Percentiles rank a stretch among this genome's conserved stretches.
Evolutionary conservation across 2,329 filamentous ascomycete genomes (phyloP).

Genomic region (Albophoma yamanashiensis): DNA sequence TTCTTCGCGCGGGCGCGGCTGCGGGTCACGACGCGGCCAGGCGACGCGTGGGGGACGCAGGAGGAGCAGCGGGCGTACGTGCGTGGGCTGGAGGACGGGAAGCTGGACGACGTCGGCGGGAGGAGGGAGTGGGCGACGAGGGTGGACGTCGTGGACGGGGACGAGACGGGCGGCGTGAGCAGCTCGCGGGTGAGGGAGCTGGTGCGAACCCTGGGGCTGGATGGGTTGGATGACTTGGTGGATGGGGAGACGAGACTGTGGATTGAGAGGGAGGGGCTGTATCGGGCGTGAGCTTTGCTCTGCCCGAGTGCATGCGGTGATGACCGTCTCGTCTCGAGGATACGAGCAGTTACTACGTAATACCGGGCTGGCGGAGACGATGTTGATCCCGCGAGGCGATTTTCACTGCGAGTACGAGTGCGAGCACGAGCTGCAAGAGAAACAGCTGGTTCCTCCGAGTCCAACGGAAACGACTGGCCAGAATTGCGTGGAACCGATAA

Average conservation of each 20-base stretch:
- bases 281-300: conserved; percentile 24
- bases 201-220: conserved; percentile 27
- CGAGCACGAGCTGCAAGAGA: too few relatives aligned
- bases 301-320: background rate
- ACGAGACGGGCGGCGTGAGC: conserved; percentile 32
- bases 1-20: conserved; percentile 55
- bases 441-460: too few relatives aligned
- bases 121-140: conserved; percentile 44
- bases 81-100: conserved; percentile 32
- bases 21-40: conserved; percentile 52
- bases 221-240: conserved; percentile 42
- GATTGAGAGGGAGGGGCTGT: conserved; percentile 46
- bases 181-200: conserved; percentile 55
- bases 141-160: conserved; percentile 48
- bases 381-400: background rate
- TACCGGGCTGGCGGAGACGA: background rate
- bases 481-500: background rate
- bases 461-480: background rate
- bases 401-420: background rate
- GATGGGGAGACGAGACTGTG: conserved; percentile 44
- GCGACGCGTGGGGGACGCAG: conserved; percentile 46
- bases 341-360: background rate
- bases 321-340: background rate
- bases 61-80: conserved; percentile 39
- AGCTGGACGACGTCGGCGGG: conserved; percentile 42